phyloP scores from a whole-genome alignment of 208 protist genomes.

The Trichomonas gallinae region DNA sequence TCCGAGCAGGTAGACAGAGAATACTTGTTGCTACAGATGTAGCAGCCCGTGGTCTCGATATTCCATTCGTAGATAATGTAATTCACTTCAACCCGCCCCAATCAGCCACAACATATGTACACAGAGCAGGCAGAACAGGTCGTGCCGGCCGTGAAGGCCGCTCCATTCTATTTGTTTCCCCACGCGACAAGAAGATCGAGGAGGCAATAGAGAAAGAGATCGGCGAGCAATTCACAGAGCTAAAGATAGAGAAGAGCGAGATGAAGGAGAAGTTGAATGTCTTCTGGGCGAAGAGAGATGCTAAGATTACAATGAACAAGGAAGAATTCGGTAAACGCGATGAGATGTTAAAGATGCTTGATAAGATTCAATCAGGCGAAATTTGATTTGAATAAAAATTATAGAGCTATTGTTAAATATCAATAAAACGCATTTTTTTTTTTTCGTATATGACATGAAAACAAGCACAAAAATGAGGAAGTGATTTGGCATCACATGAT shows the following conservation, averaged over 20 bases:
- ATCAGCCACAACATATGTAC: slow-evolving; percentile 10
- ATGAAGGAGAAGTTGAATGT: not conserved
- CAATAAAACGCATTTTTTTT: no score
- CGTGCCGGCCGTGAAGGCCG: not conserved
- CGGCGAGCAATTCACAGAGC: not conserved
- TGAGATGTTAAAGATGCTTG: not conserved
- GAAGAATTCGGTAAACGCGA: not conserved
- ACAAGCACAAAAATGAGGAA: no score
- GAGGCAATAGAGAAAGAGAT: not conserved
- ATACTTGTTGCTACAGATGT: slow-evolving; percentile 48
- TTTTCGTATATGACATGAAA: no score
- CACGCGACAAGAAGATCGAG: not conserved
- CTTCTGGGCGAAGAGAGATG: not conserved
- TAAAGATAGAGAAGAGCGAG: not conserved
- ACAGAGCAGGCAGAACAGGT: slow-evolving; percentile 28
- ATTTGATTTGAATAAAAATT: not conserved
- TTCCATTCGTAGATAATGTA: slow-evolving; percentile 44
- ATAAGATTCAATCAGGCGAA: not conserved
- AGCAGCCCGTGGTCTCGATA: slow-evolving; percentile 49
- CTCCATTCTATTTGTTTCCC: slow-evolving; percentile 23
- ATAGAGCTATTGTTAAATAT: not conserved
- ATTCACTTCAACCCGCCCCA: slow-evolving; percentile 26
- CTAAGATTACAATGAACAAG: not conserved
- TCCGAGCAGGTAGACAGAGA: slow-evolving; percentile 31
- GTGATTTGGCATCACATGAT: no score